Percentiles rank a stretch among this genome's conserved stretches.
These are phyloP conservation scores for Exophiala sp. DNA, from an alignment of 2,329 filamentous ascomycete genomes.

Conservation along the genomic window DNA sequence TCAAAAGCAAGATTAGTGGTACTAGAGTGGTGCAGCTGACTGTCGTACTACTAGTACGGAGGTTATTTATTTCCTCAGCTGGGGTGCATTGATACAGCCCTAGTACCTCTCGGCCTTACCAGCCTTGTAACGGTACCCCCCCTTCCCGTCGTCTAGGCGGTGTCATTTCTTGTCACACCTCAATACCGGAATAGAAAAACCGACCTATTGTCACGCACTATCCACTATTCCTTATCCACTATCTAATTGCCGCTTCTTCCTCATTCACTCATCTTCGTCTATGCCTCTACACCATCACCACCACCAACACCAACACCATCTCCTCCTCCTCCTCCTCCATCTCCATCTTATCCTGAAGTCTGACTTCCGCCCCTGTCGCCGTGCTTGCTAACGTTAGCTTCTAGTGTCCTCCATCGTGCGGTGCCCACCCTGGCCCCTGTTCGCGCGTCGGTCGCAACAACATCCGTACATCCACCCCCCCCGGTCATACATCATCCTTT, in stretches of 20 bases:
- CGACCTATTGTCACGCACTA: too few relatives aligned
- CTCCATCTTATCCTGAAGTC: neutral
- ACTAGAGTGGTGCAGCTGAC: neutral
- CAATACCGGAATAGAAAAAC: too few relatives aligned
- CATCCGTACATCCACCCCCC: slow-evolving; percentile 8
- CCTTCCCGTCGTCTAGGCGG: too few relatives aligned
- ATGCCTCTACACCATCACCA: neutral
- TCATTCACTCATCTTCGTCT: neutral
- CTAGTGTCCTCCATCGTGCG: slow-evolving; percentile 1
- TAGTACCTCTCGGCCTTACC: too few relatives aligned
- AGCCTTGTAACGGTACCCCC: too few relatives aligned
- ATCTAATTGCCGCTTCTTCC: neutral
- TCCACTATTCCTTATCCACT: too few relatives aligned
- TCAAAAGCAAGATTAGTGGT: neutral
- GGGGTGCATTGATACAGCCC: too few relatives aligned
- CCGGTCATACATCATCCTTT: slow-evolving; percentile 10
- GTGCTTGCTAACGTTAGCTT: slow-evolving; percentile 1
- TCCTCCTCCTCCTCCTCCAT: too few relatives aligned
- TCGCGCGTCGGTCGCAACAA: neutral
- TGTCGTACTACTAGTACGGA: neutral
- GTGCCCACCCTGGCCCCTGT: neutral
- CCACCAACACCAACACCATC: too few relatives aligned
- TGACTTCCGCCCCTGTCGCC: neutral
- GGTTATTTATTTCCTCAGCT: too few relatives aligned
- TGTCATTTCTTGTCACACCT: neutral